Base-by-base conservation (phyloP, 140 eudicot genomes). In the Oenanthe javanica region DNA sequence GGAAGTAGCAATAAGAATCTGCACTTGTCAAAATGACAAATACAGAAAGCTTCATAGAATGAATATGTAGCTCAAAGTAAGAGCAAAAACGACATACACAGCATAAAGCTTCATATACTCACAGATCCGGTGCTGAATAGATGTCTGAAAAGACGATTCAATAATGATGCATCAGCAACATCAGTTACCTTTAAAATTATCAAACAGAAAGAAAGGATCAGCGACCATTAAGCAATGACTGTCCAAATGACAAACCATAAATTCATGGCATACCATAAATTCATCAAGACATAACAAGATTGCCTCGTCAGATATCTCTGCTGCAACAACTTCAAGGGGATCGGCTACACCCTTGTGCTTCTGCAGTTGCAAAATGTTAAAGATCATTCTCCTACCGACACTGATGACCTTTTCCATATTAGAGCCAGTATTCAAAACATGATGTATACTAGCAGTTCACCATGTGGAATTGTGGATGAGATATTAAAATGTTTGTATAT, bases 321-420 rank as follows among this genome's bases (percentile, higher is more conserved):
- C 95, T 19, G 97, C 99, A 75, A 92, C 97, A 38, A 89, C 91
- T 92, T 95, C 97, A 83, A 95, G 96, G 81, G 99, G 99, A 87
- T 95, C 99, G 36, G 95, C 50, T 78, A 95, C 91, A 36, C 99
- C 99, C 87, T 76, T 88, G 88, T 95, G 99, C 87, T 80, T 92
- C 99, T 92, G 91, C 87, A 87, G 25, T 69, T 21, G 70, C 72
- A 76, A 16, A 23, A 18, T 42, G 15, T 42, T 42, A 19, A 38
- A 72, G 12, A 18, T 42, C 21, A 72, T 18, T 43, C 4, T 31
- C 42, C 73, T 27, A 27, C 45, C 46, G 14, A 36, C 40, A 31
- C 42, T 1, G 45, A 27, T n/a, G 0, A 66, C 45, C 40, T 66
- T 66, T 66, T 66, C 42, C 73, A 66, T 66, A 15, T 66, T 15